Evolutionary conservation across 148 eudicot genomes (phyloP).

Genomic region (Chenopodium suecicum): DNA sequence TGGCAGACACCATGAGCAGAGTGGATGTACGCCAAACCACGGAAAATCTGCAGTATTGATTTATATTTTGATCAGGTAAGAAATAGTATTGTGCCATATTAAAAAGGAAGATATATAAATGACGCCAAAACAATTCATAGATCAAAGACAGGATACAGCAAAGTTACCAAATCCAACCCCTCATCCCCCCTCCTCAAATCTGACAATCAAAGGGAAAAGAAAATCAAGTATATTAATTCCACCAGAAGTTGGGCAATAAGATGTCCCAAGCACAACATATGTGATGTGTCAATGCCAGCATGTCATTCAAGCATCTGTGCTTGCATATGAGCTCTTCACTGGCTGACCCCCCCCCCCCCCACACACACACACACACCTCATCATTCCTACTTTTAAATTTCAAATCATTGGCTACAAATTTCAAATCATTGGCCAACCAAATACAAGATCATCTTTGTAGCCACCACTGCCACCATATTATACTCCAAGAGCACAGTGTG

Average conservation of each 20-base stretch:
- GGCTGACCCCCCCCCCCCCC: too few relatives aligned
- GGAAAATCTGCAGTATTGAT: conserved; percentile 52
- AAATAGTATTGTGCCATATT: conserved; percentile 4
- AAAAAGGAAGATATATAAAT: neutral
- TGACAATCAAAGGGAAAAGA: neutral
- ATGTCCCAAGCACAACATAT: neutral
- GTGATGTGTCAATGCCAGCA: neutral
- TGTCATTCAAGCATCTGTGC: neutral
- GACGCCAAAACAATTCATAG: neutral
- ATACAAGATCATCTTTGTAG: neutral
- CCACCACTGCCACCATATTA: neutral
- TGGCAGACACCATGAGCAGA: conserved; percentile 78
- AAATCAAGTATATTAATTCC: neutral
- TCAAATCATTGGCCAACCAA: neutral
- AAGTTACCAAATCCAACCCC: neutral
- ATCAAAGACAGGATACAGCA: neutral
- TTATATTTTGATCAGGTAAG: conserved; percentile 1
- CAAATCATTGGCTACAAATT: neutral
- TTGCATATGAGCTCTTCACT: neutral
- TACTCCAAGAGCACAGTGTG: neutral
- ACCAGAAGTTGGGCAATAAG: neutral
- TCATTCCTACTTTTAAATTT: neutral
- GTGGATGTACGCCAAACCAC: conserved; percentile 84
- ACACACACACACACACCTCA: neutral
- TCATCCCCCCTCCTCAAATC: neutral